phyloP scores from a whole-genome alignment of 208 protist genomes.

The Borovskyia barvae region DNA sequence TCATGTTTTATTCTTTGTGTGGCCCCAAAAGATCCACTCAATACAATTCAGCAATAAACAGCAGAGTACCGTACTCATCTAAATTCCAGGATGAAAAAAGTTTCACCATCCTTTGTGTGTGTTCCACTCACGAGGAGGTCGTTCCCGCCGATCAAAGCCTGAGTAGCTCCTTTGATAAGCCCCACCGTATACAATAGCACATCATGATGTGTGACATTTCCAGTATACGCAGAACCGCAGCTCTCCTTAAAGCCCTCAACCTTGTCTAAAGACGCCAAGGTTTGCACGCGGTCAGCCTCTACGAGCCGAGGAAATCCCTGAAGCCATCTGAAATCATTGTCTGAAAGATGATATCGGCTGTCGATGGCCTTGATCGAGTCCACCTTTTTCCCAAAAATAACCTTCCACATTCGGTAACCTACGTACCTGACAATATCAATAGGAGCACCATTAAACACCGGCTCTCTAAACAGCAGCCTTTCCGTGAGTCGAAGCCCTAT shows the following conservation, averaged over 20 bases:
- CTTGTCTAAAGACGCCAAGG: slow-evolving; percentile 22
- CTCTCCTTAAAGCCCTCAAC: slow-evolving; percentile 9
- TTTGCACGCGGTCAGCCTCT: slow-evolving; percentile 30
- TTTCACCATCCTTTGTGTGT: slow-evolving; percentile 58
- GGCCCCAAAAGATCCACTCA: too few species aligned
- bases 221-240: slow-evolving; percentile 7
- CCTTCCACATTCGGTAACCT: slow-evolving; percentile 63
- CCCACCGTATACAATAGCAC: slow-evolving; percentile 66
- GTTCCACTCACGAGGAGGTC: slow-evolving; percentile 37
- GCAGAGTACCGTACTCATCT: slow-evolving; percentile 3
- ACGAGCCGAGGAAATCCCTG: slow-evolving; percentile 53
- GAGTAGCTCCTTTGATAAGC: slow-evolving; percentile 46
- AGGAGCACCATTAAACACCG: slow-evolving; percentile 50
- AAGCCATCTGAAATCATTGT: slow-evolving; percentile 65
- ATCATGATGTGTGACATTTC: slow-evolving; percentile 34
- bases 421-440: slow-evolving; percentile 68
- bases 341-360: slow-evolving; percentile 56
- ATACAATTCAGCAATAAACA: too few species aligned
- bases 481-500: slow-evolving; percentile 69
- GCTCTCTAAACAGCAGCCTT: slow-evolving; percentile 71
- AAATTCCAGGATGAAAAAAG: slow-evolving; percentile 71
- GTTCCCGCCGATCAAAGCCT: slow-evolving; percentile 34
- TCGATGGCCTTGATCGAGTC: slow-evolving; percentile 71
- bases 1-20: too few species aligned
- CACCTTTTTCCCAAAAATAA: slow-evolving; percentile 70